A percentile compares a stretch with the other conserved stretches of the same genome.
phyloP scores from a whole-genome alignment of 2,329 filamentous ascomycete species.

The Endothia cerciana region DNA sequence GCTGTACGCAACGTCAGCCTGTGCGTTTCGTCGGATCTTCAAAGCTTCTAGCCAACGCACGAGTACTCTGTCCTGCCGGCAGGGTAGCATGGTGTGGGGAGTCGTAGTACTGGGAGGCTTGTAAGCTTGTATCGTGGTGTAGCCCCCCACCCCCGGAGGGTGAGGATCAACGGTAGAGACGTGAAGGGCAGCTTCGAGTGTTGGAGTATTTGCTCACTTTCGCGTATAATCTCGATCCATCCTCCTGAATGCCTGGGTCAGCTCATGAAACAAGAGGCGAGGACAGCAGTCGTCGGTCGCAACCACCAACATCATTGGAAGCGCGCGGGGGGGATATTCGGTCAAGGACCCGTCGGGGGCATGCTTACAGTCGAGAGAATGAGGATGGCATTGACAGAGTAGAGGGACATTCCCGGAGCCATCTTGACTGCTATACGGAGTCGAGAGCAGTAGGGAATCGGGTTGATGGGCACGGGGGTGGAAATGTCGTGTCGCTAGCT shows the following conservation, averaged over 20 bases:
- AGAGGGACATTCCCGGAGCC: constrained; percentile 76
- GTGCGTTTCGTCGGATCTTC: neutral
- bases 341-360: neutral
- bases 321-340: neutral
- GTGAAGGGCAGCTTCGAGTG: constrained; percentile 41
- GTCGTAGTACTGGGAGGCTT: constrained; percentile 66
- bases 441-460: constrained; percentile 3
- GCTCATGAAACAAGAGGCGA: neutral
- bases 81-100: constrained; percentile 55
- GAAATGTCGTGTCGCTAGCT: constrained; percentile 19
- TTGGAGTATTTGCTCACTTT: constrained; percentile 58
- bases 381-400: constrained; percentile 72
- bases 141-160: too few relatives aligned
- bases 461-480: constrained; percentile 10
- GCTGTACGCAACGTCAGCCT: constrained; percentile 23
- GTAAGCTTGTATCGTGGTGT: constrained; percentile 20
- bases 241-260: constrained; percentile 21
- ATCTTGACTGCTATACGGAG: constrained; percentile 48
- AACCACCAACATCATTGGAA: neutral
- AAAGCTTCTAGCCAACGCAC: constrained; percentile 32
- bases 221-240: constrained; percentile 29
- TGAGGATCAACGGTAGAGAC: neutral
- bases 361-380: constrained; percentile 36
- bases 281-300: neutral
- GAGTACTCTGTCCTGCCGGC: constrained; percentile 34